Evolutionary conservation across 1,139 yeast genomes (phyloP), one percentile per base, ranked within the genome.

Genomic region (Taphrina confusa): DNA sequence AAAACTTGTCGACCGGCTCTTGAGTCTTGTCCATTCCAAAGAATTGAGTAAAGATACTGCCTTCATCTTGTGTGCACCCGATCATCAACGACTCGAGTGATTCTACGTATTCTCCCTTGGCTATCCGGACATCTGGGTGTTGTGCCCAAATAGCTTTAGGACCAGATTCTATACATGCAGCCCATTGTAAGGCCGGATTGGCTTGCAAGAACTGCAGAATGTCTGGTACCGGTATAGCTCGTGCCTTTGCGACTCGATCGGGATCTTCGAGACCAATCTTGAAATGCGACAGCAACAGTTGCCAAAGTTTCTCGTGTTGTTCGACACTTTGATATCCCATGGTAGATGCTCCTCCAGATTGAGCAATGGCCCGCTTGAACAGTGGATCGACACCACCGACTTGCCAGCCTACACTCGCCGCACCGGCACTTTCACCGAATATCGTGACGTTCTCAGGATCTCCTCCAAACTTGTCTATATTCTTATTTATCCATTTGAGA

Each of bases 391-490:
- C 28, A 12, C 58, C 58, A 12, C 44, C 58, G 27, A 42, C 31
- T n/a, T 54, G 58, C 33, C 40, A 54, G 16, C 40, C 57, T 12
- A 58, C 54, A 42, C 47, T 27, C 0, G 72, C 68, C 0, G 73
- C 76, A 8, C 77, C 77, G 16, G 77, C 74, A 58, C 73, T 68
- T 64, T 75, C 72, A 8, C 77, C 77, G 62, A 70, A 71, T 16
- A 75, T 62, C 1, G 76, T 73, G 27, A 75, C 67, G 44, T 66
- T 67, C 8, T 66, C 62, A 2, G 73, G 68, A 61, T 74, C 69
- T 9, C 78, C 78, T 22, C 76, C 76, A 64, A 74, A 73, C 22
- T 34, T 52, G 0, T 60, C 68, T 55, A 73, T 72, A 60, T 75
- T 74, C 33, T 65, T 64, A 56, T 70, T 63, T n/a, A 74, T 71